Base-by-base conservation (phyloP, 257 asterid genomes). In the Solanum ossicruentum region DNA sequence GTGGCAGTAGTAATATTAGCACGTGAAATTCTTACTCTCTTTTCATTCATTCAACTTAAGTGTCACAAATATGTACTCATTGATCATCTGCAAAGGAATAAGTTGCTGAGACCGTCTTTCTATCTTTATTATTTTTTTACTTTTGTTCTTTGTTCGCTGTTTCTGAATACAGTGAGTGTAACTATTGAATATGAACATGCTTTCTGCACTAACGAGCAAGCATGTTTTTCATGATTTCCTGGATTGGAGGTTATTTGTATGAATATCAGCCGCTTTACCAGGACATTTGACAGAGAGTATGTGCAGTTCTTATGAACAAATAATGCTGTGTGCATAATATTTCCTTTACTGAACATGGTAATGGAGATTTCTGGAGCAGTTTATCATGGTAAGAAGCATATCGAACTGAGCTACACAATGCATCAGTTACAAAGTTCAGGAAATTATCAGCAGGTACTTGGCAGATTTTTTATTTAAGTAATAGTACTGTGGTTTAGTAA, bases 1-100 rank as follows among this genome's bases (percentile, higher is more conserved):
- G 89, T 17, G 87, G 90, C 11, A 82, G 84, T 15, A 67, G 87
- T n/a, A 89, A 91, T 88, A 85, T 86, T 43, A 84, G 87, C 75
- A 85, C 83, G 23, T 91, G 88, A 88, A 18, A 32, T 26, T 81
- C 56, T 36, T 83, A 4, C 84, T 75, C 28, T 4, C 36, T 84
- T 61, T 36, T 26, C 43, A 23, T 80, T 83, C 49, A 16, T 49
- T 80, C 8, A 45, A 60, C 11, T 63, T 56, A 41, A 28, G 18
- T 72, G 18, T 60, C 16, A 58, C 21, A 60, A 75, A 79, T 36
- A 83, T 80, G 86, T 84, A 63, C 56, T 52, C 57, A 67, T 45
- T 57, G 87, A 58, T 72, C 86, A 58, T 45, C 55, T 72, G 57
- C 12, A 72, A 72, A 72, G 57, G 80, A 45, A 72, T 72, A 43